Base-by-base conservation (phyloP, 2,329 filamentous ascomycete species). In the Fusarium graminum region DNA sequence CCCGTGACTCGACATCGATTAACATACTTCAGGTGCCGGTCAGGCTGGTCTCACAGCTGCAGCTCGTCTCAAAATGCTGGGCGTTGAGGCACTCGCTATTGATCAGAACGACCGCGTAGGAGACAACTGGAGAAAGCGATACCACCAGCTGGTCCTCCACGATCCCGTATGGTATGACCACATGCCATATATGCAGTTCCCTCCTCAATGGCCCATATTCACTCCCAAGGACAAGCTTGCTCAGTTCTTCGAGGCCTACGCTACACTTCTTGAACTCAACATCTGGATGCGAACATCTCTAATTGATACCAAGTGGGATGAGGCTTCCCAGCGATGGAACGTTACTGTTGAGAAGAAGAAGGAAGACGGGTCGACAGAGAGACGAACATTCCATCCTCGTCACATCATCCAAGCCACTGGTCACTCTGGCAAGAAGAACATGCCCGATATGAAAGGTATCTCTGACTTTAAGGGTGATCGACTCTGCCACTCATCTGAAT, bases 151-250 rank as follows among this genome's bases (percentile, higher is more conserved):
- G 0, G 88, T 91, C 1, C 83, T 90, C 0, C 89, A 92, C 67
- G 89, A 91, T 67, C 88, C 88, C 0, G 85, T 91, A 3, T 88
- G 81, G 80, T 85, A 82, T 57, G 83, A 85, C 52, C 85, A 88
- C 69, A 78, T 90, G 79, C 86, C 89, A 0, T 92, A 90, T 72
- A 68, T 92, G 6, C 77, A 79, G 0, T 92, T 91, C 72, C 90
- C 89, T 0, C 72, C 82, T 0, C 82, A 83, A 51, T 92, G 89
- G 89, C 89, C 89, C 5, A 79, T 90, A 16, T 92, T 90, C 74
- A 90, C 88, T 0, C 88, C 89, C 7, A 92, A 91, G 72, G 89
- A 92, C 74, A 92, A 92, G 71, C 79, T 91, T 0, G 90, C 82
- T 2, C 87, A 90, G 41, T 92, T 87, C 77, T 88, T 92, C 61